Evolutionary conservation across 1,284 basidiomycete species (phyloP).

Genomic region (Coniferiporia weirii): DNA sequence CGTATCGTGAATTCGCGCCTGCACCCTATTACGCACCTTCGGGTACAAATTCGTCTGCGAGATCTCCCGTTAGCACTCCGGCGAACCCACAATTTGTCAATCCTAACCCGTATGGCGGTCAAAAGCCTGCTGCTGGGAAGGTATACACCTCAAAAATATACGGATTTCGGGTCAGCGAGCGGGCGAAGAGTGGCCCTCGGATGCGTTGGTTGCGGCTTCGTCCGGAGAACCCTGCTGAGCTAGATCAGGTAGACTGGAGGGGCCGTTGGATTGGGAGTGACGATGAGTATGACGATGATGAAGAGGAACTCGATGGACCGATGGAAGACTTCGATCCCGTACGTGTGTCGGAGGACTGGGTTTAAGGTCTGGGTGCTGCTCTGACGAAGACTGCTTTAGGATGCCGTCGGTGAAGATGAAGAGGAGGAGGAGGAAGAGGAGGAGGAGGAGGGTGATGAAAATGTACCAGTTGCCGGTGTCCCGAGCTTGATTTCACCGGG

Average conservation of each 20-base stretch:
- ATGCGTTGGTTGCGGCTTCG: constrained; percentile 95
- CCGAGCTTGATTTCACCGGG: neutral
- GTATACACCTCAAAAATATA: constrained; percentile 94
- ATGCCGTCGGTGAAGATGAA: constrained; percentile 55
- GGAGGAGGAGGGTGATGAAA: constrained; percentile 35
- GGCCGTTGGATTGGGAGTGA: constrained; percentile 83
- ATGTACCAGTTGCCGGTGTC: neutral
- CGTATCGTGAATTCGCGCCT: constrained; percentile 86
- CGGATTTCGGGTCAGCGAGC: constrained; percentile 81
- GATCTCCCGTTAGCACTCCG: constrained; percentile 41
- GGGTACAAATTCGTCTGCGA: constrained; percentile 42
- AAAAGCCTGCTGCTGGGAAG: constrained; percentile 78
- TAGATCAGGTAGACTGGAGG: constrained; percentile 83
- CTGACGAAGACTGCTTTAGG: constrained; percentile 30
- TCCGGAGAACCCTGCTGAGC: constrained; percentile 73
- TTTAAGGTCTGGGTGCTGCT: neutral
- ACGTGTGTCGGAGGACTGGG: constrained; percentile 25
- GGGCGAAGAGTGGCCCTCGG: constrained; percentile 85
- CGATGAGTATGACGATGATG: constrained; percentile 57
- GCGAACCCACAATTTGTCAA: constrained; percentile 59
- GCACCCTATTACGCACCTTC: constrained; percentile 75
- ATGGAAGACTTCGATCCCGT: constrained; percentile 84
- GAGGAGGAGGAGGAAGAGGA: constrained; percentile 58
- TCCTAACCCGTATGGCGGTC: constrained; percentile 82
- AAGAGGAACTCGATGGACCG: constrained; percentile 61